phyloP scores from a whole-genome alignment of 129 eudicot genomes.

The Flaveria ramosissima region DNA sequence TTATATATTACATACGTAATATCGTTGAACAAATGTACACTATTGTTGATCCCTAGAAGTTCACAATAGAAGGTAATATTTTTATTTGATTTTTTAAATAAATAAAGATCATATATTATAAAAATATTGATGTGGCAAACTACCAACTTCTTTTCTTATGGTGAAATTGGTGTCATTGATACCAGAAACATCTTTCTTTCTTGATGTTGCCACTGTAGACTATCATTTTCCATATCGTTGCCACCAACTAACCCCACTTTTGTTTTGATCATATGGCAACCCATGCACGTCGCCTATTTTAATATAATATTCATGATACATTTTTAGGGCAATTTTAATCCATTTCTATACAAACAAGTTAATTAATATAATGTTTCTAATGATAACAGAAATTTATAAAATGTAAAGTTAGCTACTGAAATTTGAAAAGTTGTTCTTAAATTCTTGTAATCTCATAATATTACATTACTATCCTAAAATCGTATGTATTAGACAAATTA shows the following conservation, averaged over 20 bases:
- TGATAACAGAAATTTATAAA: neutral
- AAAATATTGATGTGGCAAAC: constrained; percentile 26
- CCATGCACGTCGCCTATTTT: constrained; percentile 26
- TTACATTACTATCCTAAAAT: too few relatives aligned
- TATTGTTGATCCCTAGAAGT: neutral
- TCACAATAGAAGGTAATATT: neutral
- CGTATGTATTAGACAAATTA: too few relatives aligned
- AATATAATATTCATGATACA: neutral
- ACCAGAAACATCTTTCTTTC: constrained; percentile 38
- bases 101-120: neutral
- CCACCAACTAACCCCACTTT: constrained; percentile 40
- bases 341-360: neutral
- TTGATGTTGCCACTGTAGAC: constrained; percentile 39
- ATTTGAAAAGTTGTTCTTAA: too few relatives aligned
- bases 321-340: neutral
- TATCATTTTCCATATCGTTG: constrained; percentile 46
- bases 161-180: constrained; percentile 21
- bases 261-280: constrained; percentile 19
- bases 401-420: neutral
- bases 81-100: neutral
- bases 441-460: neutral
- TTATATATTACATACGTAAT: neutral
- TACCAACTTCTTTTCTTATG: constrained; percentile 19
- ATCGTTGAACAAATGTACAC: neutral
- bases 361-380: neutral